phyloP scores from a whole-genome alignment of 768 basidiomycete species.

The Kwoniella sp. region DNA sequence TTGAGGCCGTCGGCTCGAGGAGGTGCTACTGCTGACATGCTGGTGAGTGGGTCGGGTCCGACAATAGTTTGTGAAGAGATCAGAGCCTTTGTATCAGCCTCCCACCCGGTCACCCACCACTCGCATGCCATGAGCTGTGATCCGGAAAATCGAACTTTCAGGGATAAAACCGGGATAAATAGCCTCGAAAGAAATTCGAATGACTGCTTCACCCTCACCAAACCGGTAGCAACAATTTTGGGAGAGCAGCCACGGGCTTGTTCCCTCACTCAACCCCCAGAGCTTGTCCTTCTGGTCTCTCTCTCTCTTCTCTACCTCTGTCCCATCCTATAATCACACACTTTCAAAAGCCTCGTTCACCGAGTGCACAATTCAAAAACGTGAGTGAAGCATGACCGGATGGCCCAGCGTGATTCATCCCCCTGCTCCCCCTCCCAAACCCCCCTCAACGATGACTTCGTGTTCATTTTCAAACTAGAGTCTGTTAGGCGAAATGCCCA shows the following conservation, averaged over 20 bases:
- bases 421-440: conserved; percentile 7
- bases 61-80: too few species aligned
- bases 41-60: background rate
- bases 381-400: conserved; percentile 3
- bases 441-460: conserved; percentile 45
- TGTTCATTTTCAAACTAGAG: conserved; percentile 50
- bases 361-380: background rate
- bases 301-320: too few species aligned
- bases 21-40: conserved; percentile 28
- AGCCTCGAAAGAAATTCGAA: conserved; percentile 4
- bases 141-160: conserved; percentile 29
- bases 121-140: too few species aligned
- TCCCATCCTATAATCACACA: too few species aligned
- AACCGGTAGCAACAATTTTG: conserved; percentile 13
- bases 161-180: conserved; percentile 28
- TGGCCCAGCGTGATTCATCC: background rate
- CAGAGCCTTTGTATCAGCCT: too few species aligned
- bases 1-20: conserved; percentile 17
- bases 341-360: conserved; percentile 4
- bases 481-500: conserved; percentile 48
- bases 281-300: conserved; percentile 1
- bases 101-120: too few species aligned
- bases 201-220: conserved; percentile 6
- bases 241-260: too few species aligned
- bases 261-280: conserved; percentile 1